A percentile compares a stretch with the other conserved stretches of the same genome.
Evolutionary conservation across 495 filamentous ascomycete genomes (phyloP).

Genomic region (Durotheca rogersii): DNA sequence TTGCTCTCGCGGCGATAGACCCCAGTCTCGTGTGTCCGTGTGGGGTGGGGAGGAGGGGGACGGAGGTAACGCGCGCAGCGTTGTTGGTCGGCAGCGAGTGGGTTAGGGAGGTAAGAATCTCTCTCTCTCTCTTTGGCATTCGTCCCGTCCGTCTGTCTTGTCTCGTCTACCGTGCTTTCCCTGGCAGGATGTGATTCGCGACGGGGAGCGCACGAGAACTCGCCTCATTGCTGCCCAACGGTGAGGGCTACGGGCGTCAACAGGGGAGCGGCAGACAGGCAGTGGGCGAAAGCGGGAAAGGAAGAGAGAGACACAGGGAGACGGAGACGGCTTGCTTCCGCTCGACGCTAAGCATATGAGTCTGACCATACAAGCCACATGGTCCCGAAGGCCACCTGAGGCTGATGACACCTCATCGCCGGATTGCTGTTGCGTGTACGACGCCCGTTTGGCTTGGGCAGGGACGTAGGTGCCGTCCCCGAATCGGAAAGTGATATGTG

Average conservation of each 20-base stretch:
- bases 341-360: slow-evolving; percentile 14
- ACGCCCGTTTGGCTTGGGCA: slow-evolving; percentile 25
- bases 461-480: slow-evolving; percentile 25
- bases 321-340: too few species aligned
- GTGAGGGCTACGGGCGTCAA: not conserved
- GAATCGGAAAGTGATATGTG: slow-evolving; percentile 34
- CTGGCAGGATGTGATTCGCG: slow-evolving; percentile 30
- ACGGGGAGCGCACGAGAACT: slow-evolving; percentile 15
- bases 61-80: slow-evolving; percentile 14
- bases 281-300: not conserved
- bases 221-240: slow-evolving; percentile 47
- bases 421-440: slow-evolving; percentile 15
- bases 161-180: too few species aligned
- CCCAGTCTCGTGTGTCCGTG: slow-evolving; percentile 7
- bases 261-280: not conserved
- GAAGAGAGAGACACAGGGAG: not conserved
- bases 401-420: slow-evolving; percentile 34
- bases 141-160: too few species aligned
- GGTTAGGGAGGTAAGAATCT: not conserved
- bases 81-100: slow-evolving; percentile 14
- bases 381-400: slow-evolving; percentile 33
- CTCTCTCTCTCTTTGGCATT: slow-evolving; percentile 21
- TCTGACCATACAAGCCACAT: slow-evolving; percentile 34
- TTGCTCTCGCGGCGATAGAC: too few species aligned
- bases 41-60: slow-evolving; percentile 16